Evolutionary conservation across 495 filamentous ascomycete genomes (phyloP).

Genomic region (Xylaria flabelliformis): DNA sequence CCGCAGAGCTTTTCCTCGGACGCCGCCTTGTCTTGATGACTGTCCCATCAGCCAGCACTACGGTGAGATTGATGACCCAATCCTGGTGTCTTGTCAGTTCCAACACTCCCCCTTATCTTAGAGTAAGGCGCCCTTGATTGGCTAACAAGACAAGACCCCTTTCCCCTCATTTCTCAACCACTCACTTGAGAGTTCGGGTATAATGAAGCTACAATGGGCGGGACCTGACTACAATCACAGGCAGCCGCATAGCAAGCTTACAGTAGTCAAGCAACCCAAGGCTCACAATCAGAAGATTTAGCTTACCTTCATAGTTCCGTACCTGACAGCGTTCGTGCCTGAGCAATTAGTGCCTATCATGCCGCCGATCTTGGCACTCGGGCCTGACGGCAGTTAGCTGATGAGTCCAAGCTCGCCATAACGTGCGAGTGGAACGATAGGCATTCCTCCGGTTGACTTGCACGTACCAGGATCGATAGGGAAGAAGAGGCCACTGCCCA

Average conservation of each 20-base stretch:
- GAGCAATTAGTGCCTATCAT: slow-evolving; percentile 85
- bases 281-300: background rate
- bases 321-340: slow-evolving; percentile 80
- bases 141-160: background rate
- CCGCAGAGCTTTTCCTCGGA: slow-evolving; percentile 79
- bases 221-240: background rate
- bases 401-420: background rate
- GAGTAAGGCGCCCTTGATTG: background rate
- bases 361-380: slow-evolving; percentile 69
- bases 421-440: background rate
- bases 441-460: slow-evolving; percentile 38
- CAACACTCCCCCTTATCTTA: background rate
- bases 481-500: slow-evolving; percentile 81
- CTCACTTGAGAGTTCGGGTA: background rate
- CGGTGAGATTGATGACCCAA: slow-evolving; percentile 82
- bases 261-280: background rate
- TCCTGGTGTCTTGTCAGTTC: slow-evolving; percentile 46
- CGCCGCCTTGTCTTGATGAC: slow-evolving; percentile 77
- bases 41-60: slow-evolving; percentile 79
- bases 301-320: slow-evolving; percentile 74
- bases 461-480: slow-evolving; percentile 78
- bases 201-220: background rate
- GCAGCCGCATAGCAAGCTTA: background rate
- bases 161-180: background rate
- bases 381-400: slow-evolving; percentile 42